These are phyloP conservation scores for Chlorella sorokiniana DNA, from an alignment of 139 green algal species.

Conservation along the genomic window DNA sequence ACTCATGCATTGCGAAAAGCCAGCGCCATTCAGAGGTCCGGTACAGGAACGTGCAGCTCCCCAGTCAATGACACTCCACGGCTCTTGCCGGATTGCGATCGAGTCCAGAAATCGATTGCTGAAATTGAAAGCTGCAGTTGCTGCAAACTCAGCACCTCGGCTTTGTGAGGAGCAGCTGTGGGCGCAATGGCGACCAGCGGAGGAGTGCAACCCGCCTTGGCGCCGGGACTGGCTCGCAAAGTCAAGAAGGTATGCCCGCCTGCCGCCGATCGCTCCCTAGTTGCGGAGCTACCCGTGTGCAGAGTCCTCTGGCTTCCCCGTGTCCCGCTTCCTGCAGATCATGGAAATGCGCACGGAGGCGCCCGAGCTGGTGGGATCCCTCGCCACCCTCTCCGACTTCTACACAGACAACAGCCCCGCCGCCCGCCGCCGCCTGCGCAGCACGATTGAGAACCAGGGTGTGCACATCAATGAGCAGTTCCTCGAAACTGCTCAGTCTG, in stretches of 20 bases:
- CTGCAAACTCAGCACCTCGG: too few species aligned
- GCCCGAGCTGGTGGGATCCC: constrained; percentile 75
- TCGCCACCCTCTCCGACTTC: constrained; percentile 78
- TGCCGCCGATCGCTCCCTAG: background rate
- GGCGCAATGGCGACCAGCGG: background rate
- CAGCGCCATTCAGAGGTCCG: too few species aligned
- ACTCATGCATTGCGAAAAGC: too few species aligned
- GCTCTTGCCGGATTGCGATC: too few species aligned
- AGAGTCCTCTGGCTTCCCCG: too few species aligned
- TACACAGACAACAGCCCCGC: constrained; percentile 78
- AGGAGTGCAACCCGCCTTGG: constrained; percentile 43
- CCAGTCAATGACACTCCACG: too few species aligned
- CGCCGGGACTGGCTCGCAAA: constrained; percentile 80
- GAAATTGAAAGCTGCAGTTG: too few species aligned
- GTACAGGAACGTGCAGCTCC: too few species aligned
- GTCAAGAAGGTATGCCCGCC: constrained; percentile 77
- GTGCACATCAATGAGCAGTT: constrained; percentile 83
- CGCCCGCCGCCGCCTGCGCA: constrained; percentile 57
- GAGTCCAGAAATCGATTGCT: too few species aligned
- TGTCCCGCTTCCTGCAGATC: constrained; percentile 54
- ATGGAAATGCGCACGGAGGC: constrained; percentile 88
- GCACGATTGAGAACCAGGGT: constrained; percentile 78
- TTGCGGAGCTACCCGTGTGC: background rate
- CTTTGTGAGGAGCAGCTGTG: too few species aligned
- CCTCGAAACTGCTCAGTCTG: constrained; percentile 66